These are phyloP conservation scores for Beauveria bassiana DNA, from an alignment of 2,329 filamentous ascomycete genomes.

Conservation along the genomic window DNA sequence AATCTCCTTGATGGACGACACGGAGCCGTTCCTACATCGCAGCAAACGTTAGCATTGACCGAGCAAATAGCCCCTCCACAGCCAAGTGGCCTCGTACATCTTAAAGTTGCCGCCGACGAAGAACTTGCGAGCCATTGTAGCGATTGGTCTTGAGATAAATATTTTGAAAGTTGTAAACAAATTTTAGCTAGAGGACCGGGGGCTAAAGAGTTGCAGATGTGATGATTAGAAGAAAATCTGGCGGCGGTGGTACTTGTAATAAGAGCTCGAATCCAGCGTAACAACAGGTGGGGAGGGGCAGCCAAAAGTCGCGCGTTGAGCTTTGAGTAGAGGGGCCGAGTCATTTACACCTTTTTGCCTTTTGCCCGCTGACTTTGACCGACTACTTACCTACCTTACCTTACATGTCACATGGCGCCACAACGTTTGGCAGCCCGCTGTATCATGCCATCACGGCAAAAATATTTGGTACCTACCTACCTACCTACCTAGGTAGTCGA, in stretches of 20 bases:
- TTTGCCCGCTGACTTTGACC: no score
- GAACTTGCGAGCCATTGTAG: conserved; percentile 88
- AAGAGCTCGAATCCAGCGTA: neutral
- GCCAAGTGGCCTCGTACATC: conserved; percentile 57
- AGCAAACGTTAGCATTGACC: neutral
- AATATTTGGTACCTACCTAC: no score
- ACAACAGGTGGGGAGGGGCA: conserved; percentile 1
- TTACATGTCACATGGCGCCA: no score
- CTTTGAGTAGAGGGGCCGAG: neutral
- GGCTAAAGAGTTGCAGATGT: neutral
- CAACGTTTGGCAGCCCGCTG: no score
- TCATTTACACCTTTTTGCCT: no score
- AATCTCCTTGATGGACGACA: conserved; percentile 84
- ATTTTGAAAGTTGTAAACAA: neutral
- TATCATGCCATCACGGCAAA: no score
- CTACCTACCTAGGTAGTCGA: no score
- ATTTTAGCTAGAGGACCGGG: neutral
- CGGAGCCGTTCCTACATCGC: conserved; percentile 74
- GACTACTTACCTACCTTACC: no score
- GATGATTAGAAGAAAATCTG: neutral
- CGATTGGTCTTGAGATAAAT: conserved; percentile 17
- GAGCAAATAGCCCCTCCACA: conserved; percentile 4
- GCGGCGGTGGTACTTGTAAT: neutral
- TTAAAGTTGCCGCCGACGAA: conserved; percentile 99
- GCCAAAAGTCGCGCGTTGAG: conserved; percentile 10